Evolutionary conservation across 768 basidiomycete genomes (phyloP).

Genomic region (Termitomyces sp.): DNA sequence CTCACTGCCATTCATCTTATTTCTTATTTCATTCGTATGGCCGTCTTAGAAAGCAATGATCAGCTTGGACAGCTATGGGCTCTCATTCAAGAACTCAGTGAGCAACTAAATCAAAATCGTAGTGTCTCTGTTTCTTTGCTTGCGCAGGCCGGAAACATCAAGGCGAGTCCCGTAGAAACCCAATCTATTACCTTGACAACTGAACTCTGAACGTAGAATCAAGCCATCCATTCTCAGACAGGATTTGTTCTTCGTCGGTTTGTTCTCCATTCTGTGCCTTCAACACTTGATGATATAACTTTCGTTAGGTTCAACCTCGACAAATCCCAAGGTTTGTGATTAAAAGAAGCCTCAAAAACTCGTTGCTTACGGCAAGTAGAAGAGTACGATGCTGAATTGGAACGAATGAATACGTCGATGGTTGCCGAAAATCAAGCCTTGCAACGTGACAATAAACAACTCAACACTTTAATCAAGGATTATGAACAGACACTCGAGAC

Average conservation of each 20-base stretch:
- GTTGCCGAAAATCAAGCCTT: slow-evolving; percentile 77
- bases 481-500: slow-evolving; percentile 95
- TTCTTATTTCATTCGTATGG: slow-evolving; percentile 12
- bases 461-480: slow-evolving; percentile 86
- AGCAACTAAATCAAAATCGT: slow-evolving; percentile 79
- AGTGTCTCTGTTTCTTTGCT: slow-evolving; percentile 68
- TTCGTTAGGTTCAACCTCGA: slow-evolving; percentile 76
- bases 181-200: not conserved
- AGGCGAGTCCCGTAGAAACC: slow-evolving; percentile 42
- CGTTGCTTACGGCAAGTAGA: slow-evolving; percentile 43
- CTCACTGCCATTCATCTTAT: not conserved
- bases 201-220: slow-evolving; percentile 42
- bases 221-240: slow-evolving; percentile 85
- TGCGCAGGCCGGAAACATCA: slow-evolving; percentile 67
- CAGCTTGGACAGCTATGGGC: slow-evolving; percentile 54
- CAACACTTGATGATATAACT: not conserved
- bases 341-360: not conserved
- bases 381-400: slow-evolving; percentile 84
- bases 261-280: slow-evolving; percentile 16
- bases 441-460: slow-evolving; percentile 93
- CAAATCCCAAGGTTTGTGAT: slow-evolving; percentile 67
- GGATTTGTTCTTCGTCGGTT: slow-evolving; percentile 87
- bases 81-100: slow-evolving; percentile 73
- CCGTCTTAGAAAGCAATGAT: slow-evolving; percentile 31
- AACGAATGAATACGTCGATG: slow-evolving; percentile 80